These are phyloP conservation scores for Metschnikowia noctiluminum DNA, from an alignment of 805 yeast species.

Conservation along the genomic window DNA sequence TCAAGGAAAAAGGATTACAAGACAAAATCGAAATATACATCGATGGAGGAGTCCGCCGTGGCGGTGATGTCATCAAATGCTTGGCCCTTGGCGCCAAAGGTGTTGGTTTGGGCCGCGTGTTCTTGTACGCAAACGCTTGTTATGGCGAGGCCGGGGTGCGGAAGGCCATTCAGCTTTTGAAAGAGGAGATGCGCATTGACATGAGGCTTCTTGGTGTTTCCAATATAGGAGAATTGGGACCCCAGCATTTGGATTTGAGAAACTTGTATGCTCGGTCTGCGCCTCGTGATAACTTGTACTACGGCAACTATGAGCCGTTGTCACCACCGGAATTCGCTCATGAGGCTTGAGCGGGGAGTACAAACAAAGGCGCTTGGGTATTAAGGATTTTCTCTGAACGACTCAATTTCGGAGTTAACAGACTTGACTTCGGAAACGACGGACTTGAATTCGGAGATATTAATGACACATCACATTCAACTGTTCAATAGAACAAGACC, in stretches of 20 bases:
- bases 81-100: slow-evolving; percentile 68
- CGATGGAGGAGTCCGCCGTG: slow-evolving; percentile 71
- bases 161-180: slow-evolving; percentile 57
- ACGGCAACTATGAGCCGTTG: slow-evolving; percentile 16
- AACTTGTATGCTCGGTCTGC: slow-evolving; percentile 9
- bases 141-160: slow-evolving; percentile 66
- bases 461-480: no score
- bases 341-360: slow-evolving; percentile 2
- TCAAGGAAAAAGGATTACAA: slow-evolving; percentile 44
- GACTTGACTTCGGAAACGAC: no score
- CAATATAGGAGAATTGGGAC: slow-evolving; percentile 31
- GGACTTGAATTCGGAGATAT: no score
- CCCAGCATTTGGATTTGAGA: slow-evolving; percentile 15
- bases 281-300: slow-evolving; percentile 13
- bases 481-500: no score
- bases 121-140: slow-evolving; percentile 60
- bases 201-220: slow-evolving; percentile 79
- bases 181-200: slow-evolving; percentile 68
- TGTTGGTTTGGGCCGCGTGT: slow-evolving; percentile 68
- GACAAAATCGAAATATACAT: slow-evolving; percentile 51
- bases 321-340: slow-evolving; percentile 12
- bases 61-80: slow-evolving; percentile 64
- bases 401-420: no score
- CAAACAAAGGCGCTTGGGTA: background rate
- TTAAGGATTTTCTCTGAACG: no score